Conservation (phyloP, 2,329 filamentous ascomycete species). For the Trichophyton rubrum region DNA sequence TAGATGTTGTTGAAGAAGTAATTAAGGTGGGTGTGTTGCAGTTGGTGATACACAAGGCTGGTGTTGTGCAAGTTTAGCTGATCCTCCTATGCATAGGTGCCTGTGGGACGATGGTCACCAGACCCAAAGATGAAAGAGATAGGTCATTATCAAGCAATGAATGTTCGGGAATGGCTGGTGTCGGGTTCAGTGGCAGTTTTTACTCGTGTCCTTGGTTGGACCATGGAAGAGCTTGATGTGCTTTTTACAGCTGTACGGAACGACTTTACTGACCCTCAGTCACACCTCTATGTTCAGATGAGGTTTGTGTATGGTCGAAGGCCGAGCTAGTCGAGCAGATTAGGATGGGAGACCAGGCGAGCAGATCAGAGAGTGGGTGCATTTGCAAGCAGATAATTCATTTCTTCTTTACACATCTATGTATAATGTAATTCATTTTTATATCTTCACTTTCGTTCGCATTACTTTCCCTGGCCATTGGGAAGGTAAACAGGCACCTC, state of each 20-base stretch:
- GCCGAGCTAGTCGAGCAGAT: slow-evolving; percentile 9
- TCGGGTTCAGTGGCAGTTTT: slow-evolving; percentile 19
- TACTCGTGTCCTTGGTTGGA: slow-evolving; percentile 19
- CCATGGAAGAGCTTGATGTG: slow-evolving; percentile 9
- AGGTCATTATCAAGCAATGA: slow-evolving; percentile 14
- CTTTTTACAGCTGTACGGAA: slow-evolving; percentile 5
- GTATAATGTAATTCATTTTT: not conserved
- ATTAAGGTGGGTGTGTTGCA: slow-evolving; percentile 21
- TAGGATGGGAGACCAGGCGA: not conserved
- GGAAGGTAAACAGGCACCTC: not conserved
- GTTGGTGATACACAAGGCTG: not conserved
- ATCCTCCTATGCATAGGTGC: slow-evolving; percentile 23
- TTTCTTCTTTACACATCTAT: not conserved
- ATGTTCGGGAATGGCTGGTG: slow-evolving; percentile 17
- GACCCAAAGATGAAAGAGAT: slow-evolving; percentile 13
- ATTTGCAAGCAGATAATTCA: not conserved
- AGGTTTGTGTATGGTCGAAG: slow-evolving; percentile 19
- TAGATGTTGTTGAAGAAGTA: slow-evolving; percentile 23
- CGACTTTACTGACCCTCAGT: slow-evolving; percentile 8
- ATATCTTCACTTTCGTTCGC: not conserved
- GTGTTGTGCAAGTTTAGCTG: not conserved
- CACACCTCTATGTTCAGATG: slow-evolving; percentile 7
- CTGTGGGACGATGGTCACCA: slow-evolving; percentile 26
- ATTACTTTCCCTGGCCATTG: not conserved
- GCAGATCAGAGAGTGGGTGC: not conserved